These are phyloP conservation scores for Taphrina pruni DNA, from an alignment of 1,139 yeast species.

Conservation along the genomic window DNA sequence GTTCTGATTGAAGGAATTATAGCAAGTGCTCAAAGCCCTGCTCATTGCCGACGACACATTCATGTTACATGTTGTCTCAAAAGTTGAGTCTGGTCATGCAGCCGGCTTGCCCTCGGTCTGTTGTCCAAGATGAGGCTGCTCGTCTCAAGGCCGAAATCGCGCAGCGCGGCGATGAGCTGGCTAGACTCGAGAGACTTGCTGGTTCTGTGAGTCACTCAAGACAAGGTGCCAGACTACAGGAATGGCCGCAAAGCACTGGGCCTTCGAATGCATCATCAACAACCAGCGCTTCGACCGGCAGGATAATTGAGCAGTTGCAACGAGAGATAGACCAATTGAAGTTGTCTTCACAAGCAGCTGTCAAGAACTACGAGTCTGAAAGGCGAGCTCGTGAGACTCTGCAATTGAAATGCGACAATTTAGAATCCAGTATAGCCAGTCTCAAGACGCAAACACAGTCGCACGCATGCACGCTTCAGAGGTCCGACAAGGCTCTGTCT, in stretches of 20 bases:
- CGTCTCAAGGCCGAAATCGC: constrained; percentile 27
- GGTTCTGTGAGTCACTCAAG: constrained; percentile 25
- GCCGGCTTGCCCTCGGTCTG: neutral
- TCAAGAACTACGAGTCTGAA: constrained; percentile 32
- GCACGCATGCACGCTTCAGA: constrained; percentile 3
- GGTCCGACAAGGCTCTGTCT: constrained; percentile 30
- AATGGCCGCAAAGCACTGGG: neutral
- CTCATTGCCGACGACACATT: neutral
- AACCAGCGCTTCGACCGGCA: constrained; percentile 31
- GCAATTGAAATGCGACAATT: constrained; percentile 16
- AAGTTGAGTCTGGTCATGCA: constrained; percentile 9
- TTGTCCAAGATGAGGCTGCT: constrained; percentile 29
- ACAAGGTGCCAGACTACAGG: constrained; percentile 12
- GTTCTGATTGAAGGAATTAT: no score
- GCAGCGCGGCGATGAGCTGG: constrained; percentile 28
- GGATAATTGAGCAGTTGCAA: constrained; percentile 41
- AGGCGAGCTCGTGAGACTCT: constrained; percentile 35
- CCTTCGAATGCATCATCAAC: neutral
- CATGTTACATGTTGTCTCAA: constrained; percentile 8
- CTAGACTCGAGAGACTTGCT: constrained; percentile 29
- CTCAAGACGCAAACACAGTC: constrained; percentile 29
- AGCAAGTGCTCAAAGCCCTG: no score
- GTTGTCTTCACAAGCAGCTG: constrained; percentile 32
- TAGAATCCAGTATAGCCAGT: constrained; percentile 36
- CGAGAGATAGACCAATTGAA: constrained; percentile 37